These are phyloP conservation scores for Carnegiea gigantea DNA, from an alignment of 179 eudicot species.

Conservation along the genomic window DNA sequence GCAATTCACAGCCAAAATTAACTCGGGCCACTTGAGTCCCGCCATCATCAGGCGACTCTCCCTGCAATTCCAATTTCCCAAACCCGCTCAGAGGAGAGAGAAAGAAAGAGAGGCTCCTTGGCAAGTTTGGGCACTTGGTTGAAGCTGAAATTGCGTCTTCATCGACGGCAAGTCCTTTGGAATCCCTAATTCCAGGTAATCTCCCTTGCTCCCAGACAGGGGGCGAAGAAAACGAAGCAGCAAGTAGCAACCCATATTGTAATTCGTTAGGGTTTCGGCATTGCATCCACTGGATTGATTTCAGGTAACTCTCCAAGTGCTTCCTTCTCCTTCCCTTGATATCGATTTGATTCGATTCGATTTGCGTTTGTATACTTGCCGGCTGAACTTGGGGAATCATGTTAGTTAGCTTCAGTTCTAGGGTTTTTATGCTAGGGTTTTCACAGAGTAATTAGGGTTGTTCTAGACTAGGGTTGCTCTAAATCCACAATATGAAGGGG, in stretches of 20 bases:
- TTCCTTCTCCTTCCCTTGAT: neutral
- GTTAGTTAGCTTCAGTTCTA: neutral
- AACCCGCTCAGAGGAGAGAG: neutral
- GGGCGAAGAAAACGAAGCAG: neutral
- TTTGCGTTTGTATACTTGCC: neutral
- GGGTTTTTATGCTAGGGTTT: conserved; percentile 4
- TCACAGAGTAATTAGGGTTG: neutral
- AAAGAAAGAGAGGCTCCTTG: neutral
- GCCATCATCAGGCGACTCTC: neutral
- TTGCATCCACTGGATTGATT: neutral
- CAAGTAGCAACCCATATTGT: neutral
- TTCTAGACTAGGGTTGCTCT: neutral
- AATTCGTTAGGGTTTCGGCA: conserved; percentile 4
- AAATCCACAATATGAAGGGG: conserved; percentile 49
- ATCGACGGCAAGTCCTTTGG: neutral
- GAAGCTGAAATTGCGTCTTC: neutral
- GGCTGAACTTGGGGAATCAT: neutral
- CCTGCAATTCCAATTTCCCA: neutral
- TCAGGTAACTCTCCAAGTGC: conserved; percentile 1
- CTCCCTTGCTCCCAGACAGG: neutral
- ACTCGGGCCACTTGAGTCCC: neutral
- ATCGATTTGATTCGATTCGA: neutral
- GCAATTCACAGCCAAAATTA: neutral
- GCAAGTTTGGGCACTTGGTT: neutral
- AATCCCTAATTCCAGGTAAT: conserved; percentile 4